phyloP scores from a whole-genome alignment of 2,329 filamentous ascomycete species.

The Rhynchosporium secalis region DNA sequence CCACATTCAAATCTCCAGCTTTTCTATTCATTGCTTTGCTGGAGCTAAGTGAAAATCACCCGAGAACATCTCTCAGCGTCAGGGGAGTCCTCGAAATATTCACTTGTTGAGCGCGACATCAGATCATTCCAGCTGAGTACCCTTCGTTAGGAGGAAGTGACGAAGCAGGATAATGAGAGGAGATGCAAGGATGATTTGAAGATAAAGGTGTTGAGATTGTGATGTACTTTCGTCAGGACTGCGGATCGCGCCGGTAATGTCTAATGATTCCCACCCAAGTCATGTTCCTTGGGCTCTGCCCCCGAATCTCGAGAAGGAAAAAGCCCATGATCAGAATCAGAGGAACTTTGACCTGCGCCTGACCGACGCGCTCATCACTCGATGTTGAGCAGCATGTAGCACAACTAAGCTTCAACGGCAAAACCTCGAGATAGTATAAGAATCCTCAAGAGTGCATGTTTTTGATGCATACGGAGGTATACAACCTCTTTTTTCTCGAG shows the following conservation, averaged over 20 bases:
- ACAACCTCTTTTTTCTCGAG: no score
- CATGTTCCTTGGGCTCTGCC: no score
- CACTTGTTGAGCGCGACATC: slow-evolving; percentile 59
- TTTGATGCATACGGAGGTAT: no score
- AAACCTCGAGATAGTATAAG: no score
- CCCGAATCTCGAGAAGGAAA: background rate
- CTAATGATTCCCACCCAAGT: no score
- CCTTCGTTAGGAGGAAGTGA: slow-evolving; percentile 65
- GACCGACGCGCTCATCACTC: no score
- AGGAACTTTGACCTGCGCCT: no score
- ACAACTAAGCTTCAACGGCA: no score
- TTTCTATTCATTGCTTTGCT: slow-evolving; percentile 68
- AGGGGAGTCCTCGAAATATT: slow-evolving; percentile 72
- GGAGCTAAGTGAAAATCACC: slow-evolving; percentile 78
- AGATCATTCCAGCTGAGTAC: slow-evolving; percentile 72
- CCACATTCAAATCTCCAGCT: slow-evolving; percentile 63
- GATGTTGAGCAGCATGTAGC: no score
- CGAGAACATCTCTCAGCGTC: slow-evolving; percentile 63
- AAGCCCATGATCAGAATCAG: no score
- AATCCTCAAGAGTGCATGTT: no score
- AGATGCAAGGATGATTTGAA: slow-evolving; percentile 64
- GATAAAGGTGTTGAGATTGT: slow-evolving; percentile 21
- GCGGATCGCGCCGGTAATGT: no score
- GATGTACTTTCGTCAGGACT: background rate
- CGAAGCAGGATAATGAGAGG: slow-evolving; percentile 80